Conservation (phyloP, 306 rosid species). For the Lablab purpureus region DNA sequence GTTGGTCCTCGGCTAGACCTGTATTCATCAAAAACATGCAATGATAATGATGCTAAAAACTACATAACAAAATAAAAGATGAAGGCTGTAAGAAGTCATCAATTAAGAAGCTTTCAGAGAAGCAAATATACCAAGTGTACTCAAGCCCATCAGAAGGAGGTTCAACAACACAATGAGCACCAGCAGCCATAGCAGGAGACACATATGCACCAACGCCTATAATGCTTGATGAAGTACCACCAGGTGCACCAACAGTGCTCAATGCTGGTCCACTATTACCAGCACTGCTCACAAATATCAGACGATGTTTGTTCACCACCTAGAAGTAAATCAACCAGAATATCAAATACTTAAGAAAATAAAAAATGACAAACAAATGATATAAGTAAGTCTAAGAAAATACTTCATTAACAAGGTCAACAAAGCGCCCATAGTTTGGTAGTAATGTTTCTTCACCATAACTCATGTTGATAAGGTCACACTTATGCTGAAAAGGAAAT, state of each 20-base stretch:
- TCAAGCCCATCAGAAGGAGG: conserved; percentile 94
- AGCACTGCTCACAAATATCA: conserved; percentile 96
- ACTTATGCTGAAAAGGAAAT: conserved; percentile 81
- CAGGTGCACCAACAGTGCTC: conserved; percentile 99
- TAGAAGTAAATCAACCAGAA: conserved; percentile 50
- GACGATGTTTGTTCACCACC: conserved; percentile 88
- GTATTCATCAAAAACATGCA: conserved; percentile 45
- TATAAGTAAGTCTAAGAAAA: conserved; percentile 39
- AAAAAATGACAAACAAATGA: conserved; percentile 38
- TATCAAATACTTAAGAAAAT: conserved; percentile 43
- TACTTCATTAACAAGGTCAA: conserved; percentile 94
- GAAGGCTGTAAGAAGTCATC: conserved; percentile 22
- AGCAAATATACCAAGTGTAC: conserved; percentile 85
- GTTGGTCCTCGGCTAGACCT: conserved; percentile 99
- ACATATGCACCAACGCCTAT: conserved; percentile 97
- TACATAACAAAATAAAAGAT: conserved; percentile 23
- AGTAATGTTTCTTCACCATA: conserved; percentile 90
- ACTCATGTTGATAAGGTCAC: conserved; percentile 97
- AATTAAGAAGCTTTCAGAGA: conserved; percentile 21
- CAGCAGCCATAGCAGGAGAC: conserved; percentile 99
- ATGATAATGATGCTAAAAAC: conserved; percentile 32
- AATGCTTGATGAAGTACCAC: conserved; percentile 94
- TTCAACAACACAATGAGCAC: conserved; percentile 95
- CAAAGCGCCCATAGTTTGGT: conserved; percentile 98
- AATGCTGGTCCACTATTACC: conserved; percentile 98